Evolutionary conservation across 1,284 basidiomycete species (phyloP), one percentile per base, ranked within the genome.

Genomic region (Phylloporus sp.): DNA sequence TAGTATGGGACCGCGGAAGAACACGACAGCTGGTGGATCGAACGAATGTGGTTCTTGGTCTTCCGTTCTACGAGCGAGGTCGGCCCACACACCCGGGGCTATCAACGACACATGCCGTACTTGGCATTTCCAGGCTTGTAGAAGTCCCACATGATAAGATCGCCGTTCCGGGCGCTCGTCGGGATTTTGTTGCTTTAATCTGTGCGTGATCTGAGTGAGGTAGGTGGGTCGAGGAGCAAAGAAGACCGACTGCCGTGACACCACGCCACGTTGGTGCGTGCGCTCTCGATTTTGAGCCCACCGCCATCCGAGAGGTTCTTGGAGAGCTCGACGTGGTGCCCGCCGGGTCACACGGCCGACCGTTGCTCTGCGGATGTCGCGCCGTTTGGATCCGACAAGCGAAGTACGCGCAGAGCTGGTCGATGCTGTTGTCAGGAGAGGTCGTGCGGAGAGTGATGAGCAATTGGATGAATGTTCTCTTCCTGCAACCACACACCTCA

Each of bases 101-200:
- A 22, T 32, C 46, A 44, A 50, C 24, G 57, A 62, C 56, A 75
- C 80, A 62, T 70, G 94, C 93, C 93, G 66, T 88, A 88, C 77
- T 92, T 94, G 51, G 83, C 84, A 2, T 79, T 73, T 3, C 89
- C 88, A 50, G 83, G 78, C 74, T 89, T 92, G 68, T 89, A 86
- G 28, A 94, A 72, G 74, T 95, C 94, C 88, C 93, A 95, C 79
- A 95, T 84, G 58, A 94, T 88, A 49, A 95, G 84, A 67, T 94
- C 93, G 1, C 94, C 94, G 67, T 92, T 93, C 12, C 90, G 82
- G 6, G 91, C 91, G 65, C 93, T 93, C 2, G 93, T 95, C 40
- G 94, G 77, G 58, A 96, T 86, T 78, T 95, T 95, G 73, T 87
- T 88, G 69, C 82, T 87, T 76, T 87, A 93, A 17, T 77, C 93